phyloP scores from a whole-genome alignment of 495 filamentous ascomycete species.

The Xylaria scruposa region DNA sequence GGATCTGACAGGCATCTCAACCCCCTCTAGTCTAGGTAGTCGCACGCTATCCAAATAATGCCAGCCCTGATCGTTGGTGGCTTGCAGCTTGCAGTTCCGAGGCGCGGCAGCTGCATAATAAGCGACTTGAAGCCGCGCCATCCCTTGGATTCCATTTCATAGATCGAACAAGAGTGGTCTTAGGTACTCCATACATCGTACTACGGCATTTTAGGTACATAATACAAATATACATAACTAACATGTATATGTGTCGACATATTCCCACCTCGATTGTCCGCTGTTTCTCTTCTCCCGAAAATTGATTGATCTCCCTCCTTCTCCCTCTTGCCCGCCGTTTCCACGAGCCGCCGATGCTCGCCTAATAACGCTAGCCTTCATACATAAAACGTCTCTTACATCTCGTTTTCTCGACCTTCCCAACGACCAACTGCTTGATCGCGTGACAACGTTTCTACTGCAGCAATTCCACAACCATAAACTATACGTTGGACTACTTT shows the following conservation, averaged over 20 bases:
- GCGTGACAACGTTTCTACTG: constrained; percentile 35
- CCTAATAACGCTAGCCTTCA: neutral
- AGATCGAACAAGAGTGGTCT: constrained; percentile 3
- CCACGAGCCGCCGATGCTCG: constrained; percentile 8
- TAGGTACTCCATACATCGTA: constrained; percentile 26
- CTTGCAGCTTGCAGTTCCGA: constrained; percentile 28
- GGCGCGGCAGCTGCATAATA: constrained; percentile 22
- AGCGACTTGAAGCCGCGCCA: neutral
- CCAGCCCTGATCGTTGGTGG: constrained; percentile 27
- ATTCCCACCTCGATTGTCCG: constrained; percentile 21
- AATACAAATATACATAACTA: constrained; percentile 3
- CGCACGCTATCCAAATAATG: neutral
- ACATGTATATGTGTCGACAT: constrained; percentile 13
- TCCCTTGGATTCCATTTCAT: constrained; percentile 1
- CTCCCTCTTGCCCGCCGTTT: constrained; percentile 21
- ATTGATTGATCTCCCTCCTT: constrained; percentile 31
- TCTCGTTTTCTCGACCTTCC: constrained; percentile 2
- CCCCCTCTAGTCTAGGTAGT: constrained; percentile 11
- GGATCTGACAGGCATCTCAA: constrained; percentile 18
- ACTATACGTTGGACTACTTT: constrained; percentile 19
- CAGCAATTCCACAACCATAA: constrained; percentile 28
- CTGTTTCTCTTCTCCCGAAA: constrained; percentile 33
- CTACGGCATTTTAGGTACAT: constrained; percentile 31
- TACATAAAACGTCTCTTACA: constrained; percentile 8
- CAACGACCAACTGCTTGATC: constrained; percentile 31